These are phyloP conservation scores for Globisporangium camurandrum DNA, from an alignment of 352 stramenopile genomes.

Conservation along the genomic window DNA sequence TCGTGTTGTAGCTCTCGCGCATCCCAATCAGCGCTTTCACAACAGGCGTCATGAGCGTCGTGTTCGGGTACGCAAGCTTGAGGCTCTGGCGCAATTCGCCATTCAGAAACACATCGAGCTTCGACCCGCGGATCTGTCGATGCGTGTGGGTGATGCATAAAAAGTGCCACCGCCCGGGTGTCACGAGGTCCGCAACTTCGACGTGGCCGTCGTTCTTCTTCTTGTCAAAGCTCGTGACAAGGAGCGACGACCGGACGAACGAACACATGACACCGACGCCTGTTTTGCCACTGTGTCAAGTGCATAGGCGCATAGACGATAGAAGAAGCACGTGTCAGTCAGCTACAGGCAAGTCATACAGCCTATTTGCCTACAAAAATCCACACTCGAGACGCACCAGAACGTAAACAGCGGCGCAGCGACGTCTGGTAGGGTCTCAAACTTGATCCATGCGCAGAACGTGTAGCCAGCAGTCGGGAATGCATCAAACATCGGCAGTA, in stretches of 20 bases:
- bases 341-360: too few relatives aligned
- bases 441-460: constrained; percentile 82
- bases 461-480: constrained; percentile 82
- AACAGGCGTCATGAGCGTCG: constrained; percentile 60
- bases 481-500: constrained; percentile 56
- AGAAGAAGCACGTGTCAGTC: too few relatives aligned
- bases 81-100: constrained; percentile 62
- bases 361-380: too few relatives aligned
- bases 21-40: constrained; percentile 76
- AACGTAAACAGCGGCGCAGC: constrained; percentile 74
- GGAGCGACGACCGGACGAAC: constrained; percentile 65
- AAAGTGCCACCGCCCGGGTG: constrained; percentile 67
- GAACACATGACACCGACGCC: constrained; percentile 74
- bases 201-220: constrained; percentile 82
- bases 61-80: constrained; percentile 74
- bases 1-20: constrained; percentile 60
- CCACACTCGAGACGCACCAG: constrained; percentile 24
- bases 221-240: constrained; percentile 80
- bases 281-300: constrained; percentile 38
- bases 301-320: not conserved
- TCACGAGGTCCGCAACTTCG: constrained; percentile 63
- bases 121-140: constrained; percentile 73
- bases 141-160: constrained; percentile 82
- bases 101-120: constrained; percentile 78
- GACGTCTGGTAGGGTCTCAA: constrained; percentile 63